Evolutionary conservation across 2,329 filamentous ascomycete genomes (phyloP), one percentile per base, ranked within the genome.

Genomic region (Boeremia exigua): DNA sequence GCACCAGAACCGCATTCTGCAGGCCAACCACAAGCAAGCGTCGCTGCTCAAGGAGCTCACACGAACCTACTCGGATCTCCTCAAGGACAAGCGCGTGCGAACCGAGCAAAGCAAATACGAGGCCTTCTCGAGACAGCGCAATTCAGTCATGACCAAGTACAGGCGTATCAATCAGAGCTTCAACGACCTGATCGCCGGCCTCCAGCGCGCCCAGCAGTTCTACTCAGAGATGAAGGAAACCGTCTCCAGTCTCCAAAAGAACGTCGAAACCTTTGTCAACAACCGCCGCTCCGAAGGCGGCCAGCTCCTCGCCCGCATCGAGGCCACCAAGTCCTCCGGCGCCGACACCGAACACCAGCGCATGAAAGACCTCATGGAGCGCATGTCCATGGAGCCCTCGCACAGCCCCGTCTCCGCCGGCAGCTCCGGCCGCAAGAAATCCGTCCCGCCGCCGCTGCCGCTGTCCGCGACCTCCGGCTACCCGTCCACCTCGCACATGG

Each of bases 41-140:
- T 88, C 91, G 0, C 79, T 99, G 49, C 92, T 99, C 87, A 98
- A 98, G 76, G 95, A 99, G 66, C 83, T 99, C 40, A 96, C 92
- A 0, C 84, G 86, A 33, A 87, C 89, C 0, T 98, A 98, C 76
- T 94, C 93, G 68, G 86, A 88, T 56, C 82, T 99, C 7, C 79
- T 98, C 33, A 93, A 97, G 74, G 95, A 99, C 76, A 96, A 96
- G 80, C 86, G 95, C 51, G 94, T 99, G 12, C 86, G 92, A 44
- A 87, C 92, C 0, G 95, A 99, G 76, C 94, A 98, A 78, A 96
- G 87, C 79, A 97, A 96, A 76, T 98, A 97, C 70, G 95, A 99
- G 73, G 79, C 83, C 1, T 91, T 96, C 61, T 93, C 92, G 49
- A 84, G 92, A 52, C 92, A 96, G 72, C 84, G 92, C 38, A 90